Base-by-base conservation (phyloP, 768 basidiomycete genomes). In the Tulasnella sp. region DNA sequence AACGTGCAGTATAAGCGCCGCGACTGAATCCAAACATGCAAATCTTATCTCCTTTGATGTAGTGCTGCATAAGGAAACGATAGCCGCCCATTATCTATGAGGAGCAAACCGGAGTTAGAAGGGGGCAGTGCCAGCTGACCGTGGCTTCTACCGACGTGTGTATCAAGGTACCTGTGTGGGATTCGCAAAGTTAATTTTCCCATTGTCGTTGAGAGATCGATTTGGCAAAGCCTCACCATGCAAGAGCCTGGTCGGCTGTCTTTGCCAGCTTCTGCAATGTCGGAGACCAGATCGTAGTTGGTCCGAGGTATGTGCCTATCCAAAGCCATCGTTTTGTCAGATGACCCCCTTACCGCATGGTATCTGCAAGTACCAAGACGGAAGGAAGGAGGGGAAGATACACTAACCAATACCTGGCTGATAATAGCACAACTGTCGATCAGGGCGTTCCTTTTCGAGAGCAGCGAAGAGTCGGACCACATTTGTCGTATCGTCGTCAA, bases 381-480 rank as follows among this genome's bases (percentile, higher is more conserved):
- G 29, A 75, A 74, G 29, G 52, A 37, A 52, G 52, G 68, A 17
- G 37, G 31, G n/a, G n/a, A n/a, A n/a, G n/a, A 40, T 45, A 3
- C 15, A n/a, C 38, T 39, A 11, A 78, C 81, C 37, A 54, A 89
- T 90, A 17, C 73, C 73, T 12, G 73, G 73, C 83, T 93, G 93
- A 80, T 94, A 94, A 81, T 92, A 93, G 79, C 85, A 85, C 0
- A 91, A 81, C 78, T 91, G 91, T 68, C 86, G 79, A 36, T 86
- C 84, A 22, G 84, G 83, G 38, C 79, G 78, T 72, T 89, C 89
- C 81, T 89, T 91, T 83, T 87, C 86, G 45, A 94, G 85, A 36
- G 93, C 83, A 5, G 87, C 84, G 82, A 91, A 92, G 58, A 94
- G 84, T 80, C 89, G 89, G 73, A 91, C 89, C 40, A 91, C 86